These are phyloP conservation scores for Albifimbria verrucaria DNA, from an alignment of 2,329 filamentous ascomycete genomes.

Conservation along the genomic window DNA sequence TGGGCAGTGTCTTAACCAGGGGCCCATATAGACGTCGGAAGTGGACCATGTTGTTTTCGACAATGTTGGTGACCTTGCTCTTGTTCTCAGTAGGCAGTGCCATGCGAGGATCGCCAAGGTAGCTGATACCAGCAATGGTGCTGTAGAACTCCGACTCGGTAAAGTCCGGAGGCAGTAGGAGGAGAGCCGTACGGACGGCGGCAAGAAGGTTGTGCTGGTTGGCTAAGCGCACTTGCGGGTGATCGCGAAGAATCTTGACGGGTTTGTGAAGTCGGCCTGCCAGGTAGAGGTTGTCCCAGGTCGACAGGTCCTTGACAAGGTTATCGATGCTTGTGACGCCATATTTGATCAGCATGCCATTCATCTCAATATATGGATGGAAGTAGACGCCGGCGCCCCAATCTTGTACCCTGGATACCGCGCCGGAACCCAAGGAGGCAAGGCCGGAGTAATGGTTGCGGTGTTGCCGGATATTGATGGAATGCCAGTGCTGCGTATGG, in stretches of 20 bases:
- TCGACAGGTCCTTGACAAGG: conserved; percentile 76
- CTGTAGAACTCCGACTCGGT: conserved; percentile 85
- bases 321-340: conserved; percentile 94
- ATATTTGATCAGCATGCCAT: conserved; percentile 96
- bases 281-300: conserved; percentile 95
- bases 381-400: conserved; percentile 96
- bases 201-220: conserved; percentile 96
- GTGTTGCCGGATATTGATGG: conserved; percentile 83
- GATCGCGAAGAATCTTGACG: conserved; percentile 94
- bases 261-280: conserved; percentile 95
- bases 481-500: conserved; percentile 95
- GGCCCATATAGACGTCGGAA: conserved; percentile 91
- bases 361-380: conserved; percentile 91
- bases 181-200: conserved; percentile 81
- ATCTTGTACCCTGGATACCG: conserved; percentile 84
- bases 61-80: conserved; percentile 90
- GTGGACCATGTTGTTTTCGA: conserved; percentile 83
- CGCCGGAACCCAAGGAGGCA: conserved; percentile 76
- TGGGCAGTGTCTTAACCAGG: conserved; percentile 84
- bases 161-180: conserved; percentile 80
- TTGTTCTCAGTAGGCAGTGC: conserved; percentile 84
- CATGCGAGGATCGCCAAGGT: conserved; percentile 97
- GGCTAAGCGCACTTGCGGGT: conserved; percentile 84
- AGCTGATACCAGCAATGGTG: conserved; percentile 88
- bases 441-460: conserved; percentile 89